Evolutionary conservation across 2,329 filamentous ascomycete genomes (phyloP).

Genomic region (Exophiala xenobiotica): DNA sequence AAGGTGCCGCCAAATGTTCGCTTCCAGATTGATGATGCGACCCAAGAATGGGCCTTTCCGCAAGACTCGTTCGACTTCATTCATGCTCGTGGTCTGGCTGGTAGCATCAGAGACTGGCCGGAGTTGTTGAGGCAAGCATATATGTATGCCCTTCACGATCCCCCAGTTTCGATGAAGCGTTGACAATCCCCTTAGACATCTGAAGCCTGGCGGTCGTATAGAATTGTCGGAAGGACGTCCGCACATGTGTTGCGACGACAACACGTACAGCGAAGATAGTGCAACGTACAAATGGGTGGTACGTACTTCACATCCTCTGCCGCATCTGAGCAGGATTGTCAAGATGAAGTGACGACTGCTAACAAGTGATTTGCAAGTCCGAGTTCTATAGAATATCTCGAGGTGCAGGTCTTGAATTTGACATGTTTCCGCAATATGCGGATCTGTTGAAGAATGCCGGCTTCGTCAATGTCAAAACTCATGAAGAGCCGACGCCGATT

Average conservation of each 20-base stretch:
- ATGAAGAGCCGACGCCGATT: not conserved
- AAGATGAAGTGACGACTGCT: not conserved
- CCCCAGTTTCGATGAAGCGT: not conserved
- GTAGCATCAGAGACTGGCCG: slow-evolving; percentile 3
- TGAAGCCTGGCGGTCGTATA: slow-evolving; percentile 1
- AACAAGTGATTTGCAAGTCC: not conserved
- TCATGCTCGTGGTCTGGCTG: slow-evolving; percentile 1
- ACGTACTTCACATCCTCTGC: not conserved
- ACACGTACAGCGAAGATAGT: not conserved
- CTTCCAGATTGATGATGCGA: slow-evolving; percentile 1
- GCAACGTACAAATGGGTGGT: slow-evolving; percentile 1
- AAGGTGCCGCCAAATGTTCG: slow-evolving; percentile 2
- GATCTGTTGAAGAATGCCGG: not conserved
- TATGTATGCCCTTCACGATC: not conserved
- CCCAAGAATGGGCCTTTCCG: slow-evolving; percentile 4
- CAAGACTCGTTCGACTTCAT: slow-evolving; percentile 2
- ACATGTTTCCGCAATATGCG: slow-evolving; percentile 1
- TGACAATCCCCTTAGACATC: not conserved
- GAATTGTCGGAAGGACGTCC: slow-evolving; percentile 2
- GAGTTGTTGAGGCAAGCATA: not conserved
- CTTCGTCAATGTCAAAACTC: slow-evolving; percentile 1
- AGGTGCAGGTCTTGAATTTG: slow-evolving; percentile 4
- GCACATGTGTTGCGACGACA: slow-evolving; percentile 2
- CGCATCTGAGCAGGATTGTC: not conserved
- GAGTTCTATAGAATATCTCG: slow-evolving; percentile 2